phyloP scores from a whole-genome alignment of 208 protist species.

The Trypanosoma brucei region DNA sequence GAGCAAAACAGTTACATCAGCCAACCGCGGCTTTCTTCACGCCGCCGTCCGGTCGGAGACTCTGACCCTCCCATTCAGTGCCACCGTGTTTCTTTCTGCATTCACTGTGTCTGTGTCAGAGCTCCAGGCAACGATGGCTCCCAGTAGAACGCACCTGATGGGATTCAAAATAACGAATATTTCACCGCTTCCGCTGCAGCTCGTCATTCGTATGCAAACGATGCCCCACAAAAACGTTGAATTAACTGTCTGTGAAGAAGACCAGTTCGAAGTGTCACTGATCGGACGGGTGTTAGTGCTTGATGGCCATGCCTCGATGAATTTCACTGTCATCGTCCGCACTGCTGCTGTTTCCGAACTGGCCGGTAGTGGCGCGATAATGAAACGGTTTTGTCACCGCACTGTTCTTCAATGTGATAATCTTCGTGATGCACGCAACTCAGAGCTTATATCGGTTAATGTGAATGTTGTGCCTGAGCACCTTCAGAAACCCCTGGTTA shows the following conservation, averaged over 20 bases:
- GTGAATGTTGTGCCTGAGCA: conserved; percentile 52
- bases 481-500: conserved; percentile 63
- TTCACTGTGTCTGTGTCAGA: conserved; percentile 58
- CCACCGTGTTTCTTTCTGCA: conserved; percentile 63
- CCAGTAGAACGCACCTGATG: conserved; percentile 66
- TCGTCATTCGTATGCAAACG: conserved; percentile 70
- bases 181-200: conserved; percentile 50
- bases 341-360: conserved; percentile 27
- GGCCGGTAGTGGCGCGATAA: neutral
- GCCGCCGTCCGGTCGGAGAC: conserved; percentile 29
- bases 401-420: conserved; percentile 81
- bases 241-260: conserved; percentile 64
- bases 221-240: conserved; percentile 58
- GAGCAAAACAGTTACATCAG: neutral
- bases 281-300: conserved; percentile 55
- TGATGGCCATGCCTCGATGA: conserved; percentile 65
- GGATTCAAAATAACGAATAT: conserved; percentile 73
- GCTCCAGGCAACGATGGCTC: conserved; percentile 62
- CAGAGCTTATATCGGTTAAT: conserved; percentile 55
- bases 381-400: conserved; percentile 37
- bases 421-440: conserved; percentile 63
- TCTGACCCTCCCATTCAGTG: conserved; percentile 48
- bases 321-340: conserved; percentile 68
- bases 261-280: conserved; percentile 75
- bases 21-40: neutral